Evolutionary conservation across 345 rosid genomes (phyloP), one percentile per base, ranked within the genome.

Genomic region (Hibiscus mutabilis): DNA sequence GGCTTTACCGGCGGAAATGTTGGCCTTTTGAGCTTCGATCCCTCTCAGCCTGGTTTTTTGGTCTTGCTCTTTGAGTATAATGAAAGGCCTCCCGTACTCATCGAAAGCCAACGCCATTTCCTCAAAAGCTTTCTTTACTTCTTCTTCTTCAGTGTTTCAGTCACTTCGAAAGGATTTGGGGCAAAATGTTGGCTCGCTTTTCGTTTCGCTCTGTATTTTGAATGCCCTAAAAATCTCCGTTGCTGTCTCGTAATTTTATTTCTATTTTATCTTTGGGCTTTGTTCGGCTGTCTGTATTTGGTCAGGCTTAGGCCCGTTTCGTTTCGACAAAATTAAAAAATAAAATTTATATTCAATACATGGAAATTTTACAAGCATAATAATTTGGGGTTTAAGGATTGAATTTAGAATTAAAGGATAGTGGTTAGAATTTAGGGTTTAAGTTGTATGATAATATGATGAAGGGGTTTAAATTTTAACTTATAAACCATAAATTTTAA

Each of bases 71-170:
- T 62, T 72, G 1, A 72, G 1, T 72, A 72, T 72, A 19, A 72
- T 72, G 68, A 72, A 72, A 7, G 99, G 97, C 58, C 97, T 80
- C 3, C 99, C 97, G 68, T 46, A 95, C 85, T 95, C 99, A 69
- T 95, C 97, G 83, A 92, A 92, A 27, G 99, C 99, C 22, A 95
- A 59, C 78, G 99, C 93, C 99, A 95, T 94, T 75, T 73, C 16
- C 46, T 53, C 49, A 8, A 2, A 9, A 10, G 46, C 46, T 42
- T 42, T 42, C 16, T 7, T 13, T 9, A 51, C 62, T 1, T 21
- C 42, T 15, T 15, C 10, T 59, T 24, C 46, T n/a, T 16, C 10
- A 25, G 22, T 46, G 25, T 49, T 27, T 67, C 22, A 18, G 58
- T 35, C 40, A 0, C 40, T 29, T 29, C 6, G 40, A 35, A 58